Conservation (phyloP, 2,329 filamentous ascomycete genomes). For the Fonsecaea monophora region DNA sequence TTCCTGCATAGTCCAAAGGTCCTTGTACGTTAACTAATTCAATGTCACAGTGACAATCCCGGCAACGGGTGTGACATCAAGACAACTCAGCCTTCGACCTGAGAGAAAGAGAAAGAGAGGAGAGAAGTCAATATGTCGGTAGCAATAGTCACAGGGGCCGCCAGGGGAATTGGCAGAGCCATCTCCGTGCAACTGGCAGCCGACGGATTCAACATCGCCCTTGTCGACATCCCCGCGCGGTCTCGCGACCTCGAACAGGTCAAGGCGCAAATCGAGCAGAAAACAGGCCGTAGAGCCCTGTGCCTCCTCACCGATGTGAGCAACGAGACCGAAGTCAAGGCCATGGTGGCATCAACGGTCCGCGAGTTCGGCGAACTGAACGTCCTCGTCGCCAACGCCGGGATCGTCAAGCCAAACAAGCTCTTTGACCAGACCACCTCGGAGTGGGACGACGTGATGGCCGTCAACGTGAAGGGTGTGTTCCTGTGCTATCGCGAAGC, state of each 20-base stretch:
- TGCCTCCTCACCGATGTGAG: slow-evolving; percentile 67
- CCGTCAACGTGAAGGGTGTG: slow-evolving; percentile 69
- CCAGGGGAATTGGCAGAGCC: slow-evolving; percentile 62
- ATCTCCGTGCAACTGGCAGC: slow-evolving; percentile 60
- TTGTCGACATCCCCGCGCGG: slow-evolving; percentile 14
- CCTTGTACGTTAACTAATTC: no score
- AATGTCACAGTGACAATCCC: no score
- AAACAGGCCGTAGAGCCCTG: slow-evolving; percentile 47
- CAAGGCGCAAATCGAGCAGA: slow-evolving; percentile 14
- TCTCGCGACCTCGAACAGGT: slow-evolving; percentile 6
- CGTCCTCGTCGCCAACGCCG: slow-evolving; percentile 66
- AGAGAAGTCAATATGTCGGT: slow-evolving; percentile 16
- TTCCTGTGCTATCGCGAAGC: slow-evolving; percentile 70
- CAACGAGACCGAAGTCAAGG: slow-evolving; percentile 58
- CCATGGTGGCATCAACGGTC: slow-evolving; percentile 60
- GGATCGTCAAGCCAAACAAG: slow-evolving; percentile 63
- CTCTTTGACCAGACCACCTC: slow-evolving; percentile 63
- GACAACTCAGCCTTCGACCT: no score
- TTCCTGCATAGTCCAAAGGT: no score
- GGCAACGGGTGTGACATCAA: no score
- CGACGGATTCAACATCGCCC: slow-evolving; percentile 59
- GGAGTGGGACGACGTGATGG: slow-evolving; percentile 64
- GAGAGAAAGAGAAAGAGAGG: no score
- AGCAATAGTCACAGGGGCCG: slow-evolving; percentile 59
- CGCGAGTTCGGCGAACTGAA: slow-evolving; percentile 58